Conservation (phyloP, 176 grass and related monocot species). For the maize (Zea mays) region DNA sequence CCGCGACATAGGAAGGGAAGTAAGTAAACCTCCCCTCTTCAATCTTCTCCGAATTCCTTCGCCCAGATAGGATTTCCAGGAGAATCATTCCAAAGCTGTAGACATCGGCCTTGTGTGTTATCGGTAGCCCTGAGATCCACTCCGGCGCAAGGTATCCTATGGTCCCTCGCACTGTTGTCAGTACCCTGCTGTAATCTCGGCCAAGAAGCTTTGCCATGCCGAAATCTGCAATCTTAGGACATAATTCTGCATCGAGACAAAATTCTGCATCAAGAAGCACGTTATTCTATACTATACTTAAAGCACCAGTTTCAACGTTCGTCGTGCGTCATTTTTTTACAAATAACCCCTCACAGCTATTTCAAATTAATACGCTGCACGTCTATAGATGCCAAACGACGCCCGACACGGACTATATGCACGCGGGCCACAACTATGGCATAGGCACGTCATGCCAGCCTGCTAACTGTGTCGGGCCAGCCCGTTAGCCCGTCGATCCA, state of each 20-base stretch:
- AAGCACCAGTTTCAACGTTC: no score
- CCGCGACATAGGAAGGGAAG: constrained; percentile 30
- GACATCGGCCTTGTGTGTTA: constrained; percentile 43
- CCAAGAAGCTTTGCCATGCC: constrained; percentile 39
- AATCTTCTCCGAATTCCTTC: constrained; percentile 20
- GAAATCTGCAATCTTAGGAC: constrained; percentile 43
- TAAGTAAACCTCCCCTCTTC: constrained; percentile 21
- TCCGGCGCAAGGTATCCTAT: constrained; percentile 43
- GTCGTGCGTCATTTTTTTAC: no score
- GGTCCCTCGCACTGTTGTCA: constrained; percentile 46
- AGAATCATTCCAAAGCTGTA: constrained; percentile 50
- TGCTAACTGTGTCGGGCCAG: no score
- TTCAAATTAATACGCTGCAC: no score
- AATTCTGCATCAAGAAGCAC: constrained; percentile 32
- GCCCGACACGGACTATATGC: no score
- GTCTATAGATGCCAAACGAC: no score
- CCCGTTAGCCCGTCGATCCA: no score
- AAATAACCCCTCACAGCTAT: no score
- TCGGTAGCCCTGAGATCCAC: constrained; percentile 39
- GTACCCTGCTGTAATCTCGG: constrained; percentile 30
- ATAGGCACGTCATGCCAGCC: no score
- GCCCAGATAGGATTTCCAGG: constrained; percentile 45
- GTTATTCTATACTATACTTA: no score
- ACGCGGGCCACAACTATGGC: no score
- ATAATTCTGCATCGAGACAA: no score